Conservation (phyloP, 75 land plant genomes). For the Sequoiadendron giganteum region DNA sequence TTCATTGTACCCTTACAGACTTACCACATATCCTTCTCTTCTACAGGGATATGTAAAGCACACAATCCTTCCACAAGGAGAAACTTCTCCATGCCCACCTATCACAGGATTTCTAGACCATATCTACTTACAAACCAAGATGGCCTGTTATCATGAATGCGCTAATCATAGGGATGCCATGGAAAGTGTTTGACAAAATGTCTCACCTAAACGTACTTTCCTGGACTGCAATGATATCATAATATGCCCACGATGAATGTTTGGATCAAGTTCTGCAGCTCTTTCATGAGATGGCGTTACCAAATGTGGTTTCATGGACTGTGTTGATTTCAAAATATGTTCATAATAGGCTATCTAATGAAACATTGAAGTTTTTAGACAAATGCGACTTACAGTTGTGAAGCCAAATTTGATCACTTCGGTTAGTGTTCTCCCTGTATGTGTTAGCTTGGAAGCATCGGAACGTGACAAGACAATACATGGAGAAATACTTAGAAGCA, state of each 20-base stretch:
- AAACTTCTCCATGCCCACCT: constrained; percentile 16
- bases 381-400: constrained; percentile 22
- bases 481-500: constrained; percentile 25
- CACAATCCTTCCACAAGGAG: background rate
- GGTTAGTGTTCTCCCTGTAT: constrained; percentile 26
- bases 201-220: constrained; percentile 16
- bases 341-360: constrained; percentile 18
- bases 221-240: constrained; percentile 27
- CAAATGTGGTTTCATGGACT: constrained; percentile 26
- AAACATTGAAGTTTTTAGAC: constrained; percentile 19
- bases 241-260: constrained; percentile 10
- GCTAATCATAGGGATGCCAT: constrained; percentile 16
- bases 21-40: background rate
- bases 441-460: constrained; percentile 16
- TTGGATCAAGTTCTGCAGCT: constrained; percentile 18
- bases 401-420: constrained; percentile 26
- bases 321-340: constrained; percentile 24
- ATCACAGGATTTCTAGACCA: background rate
- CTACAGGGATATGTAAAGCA: background rate
- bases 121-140: too few relatives aligned
- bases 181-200: constrained; percentile 14
- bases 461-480: constrained; percentile 46
- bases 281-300: constrained; percentile 24
- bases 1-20: background rate
- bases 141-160: background rate